Conservation (phyloP, 139 green algal species). For the Axilococcus clingmanii region DNA sequence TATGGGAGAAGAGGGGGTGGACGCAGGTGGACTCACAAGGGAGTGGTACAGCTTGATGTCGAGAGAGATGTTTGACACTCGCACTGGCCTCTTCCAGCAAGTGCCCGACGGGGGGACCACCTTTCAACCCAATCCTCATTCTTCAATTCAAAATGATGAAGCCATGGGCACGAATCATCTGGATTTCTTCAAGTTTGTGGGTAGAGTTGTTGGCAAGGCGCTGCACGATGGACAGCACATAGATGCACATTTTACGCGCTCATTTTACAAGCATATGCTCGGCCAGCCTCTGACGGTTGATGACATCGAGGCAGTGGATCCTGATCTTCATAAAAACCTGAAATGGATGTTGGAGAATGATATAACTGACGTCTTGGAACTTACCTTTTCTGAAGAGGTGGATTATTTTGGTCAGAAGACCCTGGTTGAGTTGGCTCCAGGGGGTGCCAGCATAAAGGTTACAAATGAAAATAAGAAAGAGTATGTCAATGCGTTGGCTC, state of each 20-base stretch:
- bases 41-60: constrained; percentile 97
- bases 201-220: constrained; percentile 74
- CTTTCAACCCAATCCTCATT: constrained; percentile 97
- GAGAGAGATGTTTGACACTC: constrained; percentile 93
- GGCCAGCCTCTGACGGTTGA: constrained; percentile 75
- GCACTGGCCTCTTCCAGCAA: constrained; percentile 79
- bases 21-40: constrained; percentile 86
- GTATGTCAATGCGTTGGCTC: constrained; percentile 90
- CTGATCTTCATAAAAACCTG: constrained; percentile 91
- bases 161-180: constrained; percentile 78
- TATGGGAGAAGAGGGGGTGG: constrained; percentile 91
- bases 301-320: constrained; percentile 96
- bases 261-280: constrained; percentile 99
- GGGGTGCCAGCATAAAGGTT: constrained; percentile 63
- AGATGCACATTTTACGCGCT: constrained; percentile 96
- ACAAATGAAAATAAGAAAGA: constrained; percentile 93
- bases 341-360: constrained; percentile 90
- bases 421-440: constrained; percentile 76
- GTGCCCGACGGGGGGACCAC: constrained; percentile 74
- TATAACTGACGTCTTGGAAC: constrained; percentile 89
- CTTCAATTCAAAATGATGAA: constrained; percentile 72
- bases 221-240: constrained; percentile 85
- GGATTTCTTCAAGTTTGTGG: constrained; percentile 90
- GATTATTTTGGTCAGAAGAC: constrained; percentile 81
- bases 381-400: constrained; percentile 85